Evolutionary conservation across 129 eudicot genomes (phyloP), one percentile per base, ranked within the genome.

Genomic region (Lactuca sativa): DNA sequence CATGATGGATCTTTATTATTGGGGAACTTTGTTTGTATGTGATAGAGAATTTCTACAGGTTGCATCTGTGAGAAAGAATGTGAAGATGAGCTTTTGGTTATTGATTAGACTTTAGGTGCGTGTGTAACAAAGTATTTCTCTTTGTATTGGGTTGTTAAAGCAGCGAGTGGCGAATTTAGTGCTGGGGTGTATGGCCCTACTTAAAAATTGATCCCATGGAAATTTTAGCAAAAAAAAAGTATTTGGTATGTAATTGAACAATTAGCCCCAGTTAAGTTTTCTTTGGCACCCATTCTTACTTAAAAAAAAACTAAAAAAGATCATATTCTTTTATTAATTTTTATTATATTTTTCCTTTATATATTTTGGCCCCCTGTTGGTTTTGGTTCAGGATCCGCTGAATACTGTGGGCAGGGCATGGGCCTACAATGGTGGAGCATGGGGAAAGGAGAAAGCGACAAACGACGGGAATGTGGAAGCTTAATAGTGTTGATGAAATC

Each of bases 361-460:
- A 25, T 25, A 25, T 25, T 25, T 25, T 25, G 30, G 30, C 30
- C 30, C 21, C 30, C 30, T 25, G 30, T 25, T 25, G 30, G 30
- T 25, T 25, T 25, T 25, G 30, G 30, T 25, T 25, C 30, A 0
- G 30, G 30, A 25, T 25, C 30, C 21, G 21, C 21, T 1, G 21
- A 18, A 69, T 54, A 81, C 76, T 21, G 97, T 95, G 55, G 99
- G 95, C 66, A 75, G 97, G 84, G 99, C 99, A 30, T 95, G 99
- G 97, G 97, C 95, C 9, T 95, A 90, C 54, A 85, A 80, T 78
- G 95, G 99, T 56, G 99, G 99, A 49, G 95, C 99, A n/a, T 95
- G 99, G 99, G 97, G 99, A 13, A 95, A 90, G 86, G 99, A 95
- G 75, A 95, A 87, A 47, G 82, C 83, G 17, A 59, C 74, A 40